These are phyloP conservation scores for Cryphonectria japonica DNA, from an alignment of 2,329 filamentous ascomycete species.

Conservation along the genomic window DNA sequence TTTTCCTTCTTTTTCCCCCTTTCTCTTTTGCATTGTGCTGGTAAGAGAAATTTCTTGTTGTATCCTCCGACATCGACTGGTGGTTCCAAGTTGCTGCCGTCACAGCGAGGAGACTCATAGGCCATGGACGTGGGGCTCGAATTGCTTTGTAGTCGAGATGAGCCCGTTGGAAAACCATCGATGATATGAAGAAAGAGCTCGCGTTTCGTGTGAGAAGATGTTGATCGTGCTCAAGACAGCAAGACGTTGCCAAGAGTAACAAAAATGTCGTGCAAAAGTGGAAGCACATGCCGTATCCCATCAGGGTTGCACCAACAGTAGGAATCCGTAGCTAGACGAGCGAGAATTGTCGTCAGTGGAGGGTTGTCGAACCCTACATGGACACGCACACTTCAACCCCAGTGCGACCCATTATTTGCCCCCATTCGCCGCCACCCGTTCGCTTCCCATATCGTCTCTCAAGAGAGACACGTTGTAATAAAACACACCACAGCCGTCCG, in stretches of 20 bases:
- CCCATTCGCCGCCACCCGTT: background rate
- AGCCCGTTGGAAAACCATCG: background rate
- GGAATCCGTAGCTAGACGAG: background rate
- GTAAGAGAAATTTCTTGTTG: background rate
- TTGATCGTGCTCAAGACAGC: constrained; percentile 14
- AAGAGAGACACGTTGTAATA: background rate
- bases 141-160: background rate
- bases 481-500: background rate
- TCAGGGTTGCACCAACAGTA: background rate
- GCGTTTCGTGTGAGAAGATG: background rate
- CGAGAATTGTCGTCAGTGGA: constrained; percentile 5
- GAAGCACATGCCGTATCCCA: constrained; percentile 1
- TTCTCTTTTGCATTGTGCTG: background rate
- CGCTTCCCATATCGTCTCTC: background rate
- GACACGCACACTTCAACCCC: background rate
- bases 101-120: background rate
- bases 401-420: background rate
- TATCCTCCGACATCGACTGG: background rate
- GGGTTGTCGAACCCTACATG: constrained; percentile 11
- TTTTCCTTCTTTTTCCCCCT: background rate
- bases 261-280: constrained; percentile 15
- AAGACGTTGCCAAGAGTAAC: constrained; percentile 15
- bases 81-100: background rate
- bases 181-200: background rate
- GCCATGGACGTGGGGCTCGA: background rate